These are phyloP conservation scores for Phyllosticta citribraziliensis DNA, from an alignment of 2,329 filamentous ascomycete species.

Conservation along the genomic window DNA sequence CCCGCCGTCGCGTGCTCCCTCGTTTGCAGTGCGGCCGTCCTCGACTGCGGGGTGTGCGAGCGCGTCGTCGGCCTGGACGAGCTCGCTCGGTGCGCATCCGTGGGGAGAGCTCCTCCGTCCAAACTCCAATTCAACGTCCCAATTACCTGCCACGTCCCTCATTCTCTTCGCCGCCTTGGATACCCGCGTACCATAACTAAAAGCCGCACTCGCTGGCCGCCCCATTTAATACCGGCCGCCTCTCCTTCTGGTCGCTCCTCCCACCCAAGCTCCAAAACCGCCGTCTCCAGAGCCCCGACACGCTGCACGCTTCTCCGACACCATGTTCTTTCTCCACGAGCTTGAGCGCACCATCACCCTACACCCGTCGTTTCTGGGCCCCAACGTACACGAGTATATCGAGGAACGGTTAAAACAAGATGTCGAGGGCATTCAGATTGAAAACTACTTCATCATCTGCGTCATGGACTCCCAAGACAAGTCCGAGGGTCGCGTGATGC, in stretches of 20 bases:
- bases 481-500: constrained; percentile 83
- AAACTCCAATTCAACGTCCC: not conserved
- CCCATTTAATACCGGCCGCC: not conserved
- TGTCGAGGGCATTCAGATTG: constrained; percentile 90
- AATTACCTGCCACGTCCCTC: not conserved
- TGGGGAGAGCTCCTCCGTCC: not conserved
- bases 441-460: constrained; percentile 94
- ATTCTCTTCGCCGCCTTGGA: not conserved
- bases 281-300: not conserved
- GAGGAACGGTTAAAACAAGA: constrained; percentile 83
- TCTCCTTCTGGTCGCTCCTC: not conserved
- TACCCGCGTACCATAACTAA: not conserved
- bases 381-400: constrained; percentile 85
- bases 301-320: constrained; percentile 17
- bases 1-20: not conserved
- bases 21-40: not conserved
- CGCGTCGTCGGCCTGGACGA: not conserved
- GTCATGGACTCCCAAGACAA: constrained; percentile 96
- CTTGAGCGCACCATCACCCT: constrained; percentile 90
- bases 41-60: not conserved
- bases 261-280: not conserved
- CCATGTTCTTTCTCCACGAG: constrained; percentile 97
- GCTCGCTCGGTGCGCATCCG: not conserved
- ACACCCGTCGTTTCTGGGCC: constrained; percentile 93
- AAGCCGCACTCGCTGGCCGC: not conserved